Conservation (phyloP, 768 basidiomycete species). For the Saitozyma sp. region DNA sequence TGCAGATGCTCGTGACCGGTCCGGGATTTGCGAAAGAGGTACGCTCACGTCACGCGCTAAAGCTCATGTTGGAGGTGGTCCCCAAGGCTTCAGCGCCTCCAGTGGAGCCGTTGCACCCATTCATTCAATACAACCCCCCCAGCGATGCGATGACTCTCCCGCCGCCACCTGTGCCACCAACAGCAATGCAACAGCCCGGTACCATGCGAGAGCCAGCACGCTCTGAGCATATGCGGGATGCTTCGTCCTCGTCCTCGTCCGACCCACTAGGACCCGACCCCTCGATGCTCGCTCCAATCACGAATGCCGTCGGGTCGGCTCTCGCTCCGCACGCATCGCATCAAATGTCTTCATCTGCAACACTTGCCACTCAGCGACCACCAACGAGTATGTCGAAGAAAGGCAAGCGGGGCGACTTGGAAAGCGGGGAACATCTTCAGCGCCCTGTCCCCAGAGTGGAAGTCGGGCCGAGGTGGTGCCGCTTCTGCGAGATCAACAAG, state of each 20-base stretch:
- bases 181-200: background rate
- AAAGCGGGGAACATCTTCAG: background rate
- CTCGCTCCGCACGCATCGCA: conserved; percentile 3
- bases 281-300: conserved; percentile 35
- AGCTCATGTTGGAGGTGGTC: background rate
- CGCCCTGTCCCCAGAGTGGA: conserved; percentile 28
- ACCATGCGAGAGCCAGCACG: too few species aligned
- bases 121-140: background rate
- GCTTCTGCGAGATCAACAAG: conserved; percentile 47
- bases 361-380: conserved; percentile 1
- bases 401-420: too few species aligned
- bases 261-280: conserved; percentile 26
- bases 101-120: background rate
- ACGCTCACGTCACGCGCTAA: background rate
- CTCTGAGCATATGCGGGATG: too few species aligned
- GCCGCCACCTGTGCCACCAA: background rate
- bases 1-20: conserved; percentile 35
- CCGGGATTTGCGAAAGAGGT: conserved; percentile 38
- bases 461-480: conserved; percentile 36
- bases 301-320: conserved; percentile 12
- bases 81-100: too few species aligned
- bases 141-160: background rate
- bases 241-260: background rate
- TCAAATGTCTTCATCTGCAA: conserved; percentile 15
- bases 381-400: background rate